phyloP scores from a whole-genome alignment of 345 rosid species.

The Pugionium cornutum region DNA sequence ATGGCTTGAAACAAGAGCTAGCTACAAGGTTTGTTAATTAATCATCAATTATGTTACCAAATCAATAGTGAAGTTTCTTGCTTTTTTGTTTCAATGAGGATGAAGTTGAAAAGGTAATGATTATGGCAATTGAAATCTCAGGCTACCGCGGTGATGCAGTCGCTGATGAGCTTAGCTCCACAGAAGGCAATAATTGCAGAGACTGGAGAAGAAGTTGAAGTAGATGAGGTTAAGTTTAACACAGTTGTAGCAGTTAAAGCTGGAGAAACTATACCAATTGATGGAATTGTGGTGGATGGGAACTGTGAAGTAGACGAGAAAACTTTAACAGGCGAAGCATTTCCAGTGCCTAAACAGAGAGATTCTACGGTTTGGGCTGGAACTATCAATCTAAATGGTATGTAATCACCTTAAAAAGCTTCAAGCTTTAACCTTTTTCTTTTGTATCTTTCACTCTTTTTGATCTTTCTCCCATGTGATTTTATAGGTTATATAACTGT shows the following conservation, averaged over 20 bases:
- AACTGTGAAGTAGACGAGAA: conserved; percentile 90
- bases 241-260: conserved; percentile 76
- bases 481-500: conserved; percentile 67
- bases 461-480: neutral
- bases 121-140: conserved; percentile 32
- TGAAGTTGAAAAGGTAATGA: neutral
- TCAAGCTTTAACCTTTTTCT: neutral
- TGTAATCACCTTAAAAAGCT: conserved; percentile 32
- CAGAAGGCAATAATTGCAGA: conserved; percentile 78
- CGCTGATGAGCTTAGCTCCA: conserved; percentile 80
- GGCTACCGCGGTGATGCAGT: conserved; percentile 86
- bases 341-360: conserved; percentile 70
- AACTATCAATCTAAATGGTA: conserved; percentile 75
- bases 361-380: conserved; percentile 90
- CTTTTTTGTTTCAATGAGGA: neutral
- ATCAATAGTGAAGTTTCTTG: neutral
- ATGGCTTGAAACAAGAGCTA: conserved; percentile 92
- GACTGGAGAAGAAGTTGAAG: conserved; percentile 84
- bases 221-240: conserved; percentile 60
- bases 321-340: conserved; percentile 85
- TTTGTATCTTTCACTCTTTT: conserved; percentile 13
- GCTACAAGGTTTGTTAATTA: conserved; percentile 66
- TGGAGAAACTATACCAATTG: conserved; percentile 84
- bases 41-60: neutral
- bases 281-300: conserved; percentile 84